These are phyloP conservation scores for Pugionium dolabratum DNA, from an alignment of 345 rosid species.

Conservation along the genomic window DNA sequence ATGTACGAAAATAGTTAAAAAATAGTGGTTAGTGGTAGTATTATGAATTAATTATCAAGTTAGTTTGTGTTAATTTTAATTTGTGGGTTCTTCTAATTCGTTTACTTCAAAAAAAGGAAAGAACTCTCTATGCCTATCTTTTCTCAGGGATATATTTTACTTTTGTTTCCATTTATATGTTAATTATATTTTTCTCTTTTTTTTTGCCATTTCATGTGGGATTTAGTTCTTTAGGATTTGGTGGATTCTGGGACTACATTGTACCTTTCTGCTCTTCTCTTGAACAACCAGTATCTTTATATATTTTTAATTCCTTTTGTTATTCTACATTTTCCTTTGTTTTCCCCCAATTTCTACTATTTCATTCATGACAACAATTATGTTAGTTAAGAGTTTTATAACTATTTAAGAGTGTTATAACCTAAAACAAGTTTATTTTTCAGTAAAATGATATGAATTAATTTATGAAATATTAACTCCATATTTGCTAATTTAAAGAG, in stretches of 20 bases:
- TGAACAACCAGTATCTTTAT: constrained; percentile 23
- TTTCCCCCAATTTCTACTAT: neutral
- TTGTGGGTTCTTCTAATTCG: constrained; percentile 41
- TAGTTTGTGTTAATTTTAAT: neutral
- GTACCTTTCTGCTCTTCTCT: constrained; percentile 35
- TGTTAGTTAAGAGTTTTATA: neutral
- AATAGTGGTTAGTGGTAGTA: constrained; percentile 34
- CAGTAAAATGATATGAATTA: too few species aligned
- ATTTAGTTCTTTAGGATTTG: constrained; percentile 51
- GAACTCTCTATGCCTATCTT: constrained; percentile 35
- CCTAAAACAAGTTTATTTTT: neutral
- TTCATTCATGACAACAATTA: constrained; percentile 16
- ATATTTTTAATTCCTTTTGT: neutral
- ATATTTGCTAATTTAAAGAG: too few species aligned
- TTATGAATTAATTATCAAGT: constrained; percentile 9
- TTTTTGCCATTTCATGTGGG: constrained; percentile 36
- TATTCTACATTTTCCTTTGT: constrained; percentile 19
- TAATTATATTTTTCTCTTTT: constrained; percentile 43
- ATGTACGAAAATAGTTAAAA: constrained; percentile 26
- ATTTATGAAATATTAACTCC: too few species aligned
- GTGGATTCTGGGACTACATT: constrained; percentile 44
- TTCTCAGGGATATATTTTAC: constrained; percentile 42
- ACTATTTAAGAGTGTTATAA: neutral
- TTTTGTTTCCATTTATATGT: constrained; percentile 54
- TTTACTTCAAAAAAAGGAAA: constrained; percentile 52